phyloP scores from a whole-genome alignment of 495 filamentous ascomycete species.

The Lophiotrema nucula region DNA sequence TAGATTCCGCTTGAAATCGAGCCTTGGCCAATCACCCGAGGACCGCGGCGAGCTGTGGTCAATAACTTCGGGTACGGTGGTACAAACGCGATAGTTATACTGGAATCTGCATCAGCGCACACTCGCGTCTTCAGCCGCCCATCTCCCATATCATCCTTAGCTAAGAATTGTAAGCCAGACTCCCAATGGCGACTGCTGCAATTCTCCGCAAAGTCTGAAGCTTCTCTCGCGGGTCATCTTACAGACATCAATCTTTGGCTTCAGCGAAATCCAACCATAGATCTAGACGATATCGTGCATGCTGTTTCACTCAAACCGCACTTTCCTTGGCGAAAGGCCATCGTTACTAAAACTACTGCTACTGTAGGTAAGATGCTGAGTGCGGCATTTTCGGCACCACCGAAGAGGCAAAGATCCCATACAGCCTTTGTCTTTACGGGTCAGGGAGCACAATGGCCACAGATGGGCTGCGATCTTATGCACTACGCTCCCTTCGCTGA shows the following conservation, averaged over 20 bases:
- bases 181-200: constrained; percentile 45
- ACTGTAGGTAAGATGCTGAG: not conserved
- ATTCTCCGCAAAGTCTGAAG: constrained; percentile 27
- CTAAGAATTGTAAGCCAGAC: not conserved
- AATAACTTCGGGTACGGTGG: constrained; percentile 38
- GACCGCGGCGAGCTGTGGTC: constrained; percentile 32
- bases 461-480: not conserved
- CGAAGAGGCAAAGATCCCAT: not conserved
- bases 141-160: constrained; percentile 35
- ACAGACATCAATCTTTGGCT: not conserved
- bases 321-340: constrained; percentile 26
- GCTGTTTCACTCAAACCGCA: constrained; percentile 2
- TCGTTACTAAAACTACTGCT: not conserved
- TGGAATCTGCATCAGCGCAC: too few species aligned
- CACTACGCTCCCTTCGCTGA: constrained; percentile 41
- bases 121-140: too few species aligned
- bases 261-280: not conserved
- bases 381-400: not conserved
- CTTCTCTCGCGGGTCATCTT: not conserved
- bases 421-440: constrained; percentile 2
- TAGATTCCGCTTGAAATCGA: not conserved
- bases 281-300: not conserved
- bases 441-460: constrained; percentile 4
- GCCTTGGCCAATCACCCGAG: not conserved
- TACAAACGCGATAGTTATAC: not conserved